Conservation (phyloP, 225 moss, liverwort and hornwort species). For the Marchantia polymorpha region DNA sequence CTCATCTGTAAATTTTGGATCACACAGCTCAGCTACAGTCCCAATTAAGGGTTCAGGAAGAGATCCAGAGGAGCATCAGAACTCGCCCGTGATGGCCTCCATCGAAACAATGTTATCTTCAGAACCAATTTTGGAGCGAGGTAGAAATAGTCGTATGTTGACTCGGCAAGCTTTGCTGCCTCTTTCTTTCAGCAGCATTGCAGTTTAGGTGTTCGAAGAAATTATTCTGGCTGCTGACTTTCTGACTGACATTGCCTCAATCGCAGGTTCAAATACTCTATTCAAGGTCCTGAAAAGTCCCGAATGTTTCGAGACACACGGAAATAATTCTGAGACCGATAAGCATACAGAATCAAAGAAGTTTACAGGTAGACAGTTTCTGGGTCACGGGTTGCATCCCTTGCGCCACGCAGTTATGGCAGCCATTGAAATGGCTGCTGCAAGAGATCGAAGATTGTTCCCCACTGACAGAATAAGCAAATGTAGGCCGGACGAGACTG, state of each 20-base stretch:
- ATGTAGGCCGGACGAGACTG: not conserved
- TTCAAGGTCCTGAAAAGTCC: not conserved
- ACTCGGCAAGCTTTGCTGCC: not conserved
- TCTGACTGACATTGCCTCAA: not conserved
- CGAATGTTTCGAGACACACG: not conserved
- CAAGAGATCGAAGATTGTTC: constrained; percentile 66
- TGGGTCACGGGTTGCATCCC: constrained; percentile 50
- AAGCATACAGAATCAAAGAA: not conserved
- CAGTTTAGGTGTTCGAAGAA: not conserved
- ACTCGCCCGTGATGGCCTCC: not conserved
- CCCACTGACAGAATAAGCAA: constrained; percentile 27
- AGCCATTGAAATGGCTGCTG: constrained; percentile 70
- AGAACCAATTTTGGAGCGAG: not conserved
- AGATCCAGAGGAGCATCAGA: not conserved
- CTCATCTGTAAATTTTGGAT: constrained; percentile 13
- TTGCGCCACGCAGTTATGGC: constrained; percentile 88
- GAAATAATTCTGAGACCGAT: not conserved
- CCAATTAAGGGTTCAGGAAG: not conserved
- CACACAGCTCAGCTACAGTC: constrained; percentile 4
- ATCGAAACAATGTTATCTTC: not conserved
- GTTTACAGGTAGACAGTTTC: constrained; percentile 1
- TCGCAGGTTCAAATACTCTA: not conserved
- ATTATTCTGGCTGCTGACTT: not conserved
- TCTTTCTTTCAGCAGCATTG: not conserved
- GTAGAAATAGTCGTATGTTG: not conserved